Percentiles rank a stretch among this genome's conserved stretches.
Evolutionary conservation across 2,329 filamentous ascomycete species (phyloP).

Genomic region (Triangularia setosa): DNA sequence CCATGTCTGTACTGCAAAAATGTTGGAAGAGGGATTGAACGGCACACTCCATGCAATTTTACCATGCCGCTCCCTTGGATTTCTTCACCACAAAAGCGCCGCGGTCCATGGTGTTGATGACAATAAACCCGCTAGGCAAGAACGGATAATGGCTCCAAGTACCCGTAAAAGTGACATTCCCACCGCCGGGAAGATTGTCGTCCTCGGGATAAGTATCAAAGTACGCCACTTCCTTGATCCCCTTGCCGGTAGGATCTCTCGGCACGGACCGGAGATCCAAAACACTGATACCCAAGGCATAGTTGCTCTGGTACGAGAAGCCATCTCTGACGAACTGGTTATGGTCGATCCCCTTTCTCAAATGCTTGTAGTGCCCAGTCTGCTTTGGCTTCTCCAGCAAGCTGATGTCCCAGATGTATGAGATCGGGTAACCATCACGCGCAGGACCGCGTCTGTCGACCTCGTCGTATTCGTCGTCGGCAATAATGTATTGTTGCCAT

Average conservation of each 20-base stretch:
- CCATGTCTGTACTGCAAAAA: no score
- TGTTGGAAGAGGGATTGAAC: no score
- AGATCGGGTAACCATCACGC: slow-evolving; percentile 41
- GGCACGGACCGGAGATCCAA: slow-evolving; percentile 33
- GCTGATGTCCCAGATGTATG: slow-evolving; percentile 48
- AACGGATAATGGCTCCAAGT: slow-evolving; percentile 45
- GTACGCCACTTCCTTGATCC: slow-evolving; percentile 41
- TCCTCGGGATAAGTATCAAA: slow-evolving; percentile 49
- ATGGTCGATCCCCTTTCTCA: slow-evolving; percentile 39
- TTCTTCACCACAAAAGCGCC: slow-evolving; percentile 37
- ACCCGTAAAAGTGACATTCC: slow-evolving; percentile 36
- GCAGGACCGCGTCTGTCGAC: slow-evolving; percentile 37
- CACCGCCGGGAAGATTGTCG: slow-evolving; percentile 36
- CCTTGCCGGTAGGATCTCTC: slow-evolving; percentile 35
- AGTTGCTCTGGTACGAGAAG: slow-evolving; percentile 43
- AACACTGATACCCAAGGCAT: slow-evolving; percentile 40
- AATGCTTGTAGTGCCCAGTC: slow-evolving; percentile 39
- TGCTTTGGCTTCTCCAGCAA: slow-evolving; percentile 39
- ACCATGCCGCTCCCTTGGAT: slow-evolving; percentile 11
- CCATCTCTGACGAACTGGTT: slow-evolving; percentile 43
- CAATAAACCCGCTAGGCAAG: slow-evolving; percentile 36
- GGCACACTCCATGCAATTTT: no score
- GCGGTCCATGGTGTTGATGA: slow-evolving; percentile 48
- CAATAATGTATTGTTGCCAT: slow-evolving; percentile 42
- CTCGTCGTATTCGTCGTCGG: slow-evolving; percentile 53